A percentile compares a stretch with the other conserved stretches of the same genome.
phyloP scores from a whole-genome alignment of 1,284 basidiomycete genomes.

The Tilletia caries region DNA sequence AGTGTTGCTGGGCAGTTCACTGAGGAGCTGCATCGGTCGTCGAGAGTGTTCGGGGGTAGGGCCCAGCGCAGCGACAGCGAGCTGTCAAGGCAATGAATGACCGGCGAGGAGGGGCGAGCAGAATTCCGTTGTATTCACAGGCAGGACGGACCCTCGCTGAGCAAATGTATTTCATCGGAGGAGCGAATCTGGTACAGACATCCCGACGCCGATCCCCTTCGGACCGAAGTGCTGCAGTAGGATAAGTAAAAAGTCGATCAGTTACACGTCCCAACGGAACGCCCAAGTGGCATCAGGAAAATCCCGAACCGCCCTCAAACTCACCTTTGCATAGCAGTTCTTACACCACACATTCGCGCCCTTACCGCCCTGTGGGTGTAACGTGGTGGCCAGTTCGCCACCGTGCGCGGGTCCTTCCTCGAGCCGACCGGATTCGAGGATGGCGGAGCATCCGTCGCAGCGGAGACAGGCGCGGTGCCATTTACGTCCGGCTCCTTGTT shows the following conservation, averaged over 20 bases:
- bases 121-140: no score
- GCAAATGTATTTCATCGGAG: background rate
- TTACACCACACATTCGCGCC: constrained; percentile 45
- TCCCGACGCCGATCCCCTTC: constrained; percentile 29
- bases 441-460: constrained; percentile 48
- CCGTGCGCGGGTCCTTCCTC: constrained; percentile 42
- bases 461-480: constrained; percentile 50
- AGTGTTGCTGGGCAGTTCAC: no score
- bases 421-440: constrained; percentile 42
- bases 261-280: background rate
- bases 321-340: constrained; percentile 46
- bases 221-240: constrained; percentile 27
- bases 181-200: constrained; percentile 31
- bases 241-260: background rate
- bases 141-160: no score
- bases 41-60: no score
- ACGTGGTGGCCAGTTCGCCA: constrained; percentile 8
- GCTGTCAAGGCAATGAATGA: no score
- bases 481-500: constrained; percentile 40
- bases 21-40: no score
- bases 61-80: no score
- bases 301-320: no score
- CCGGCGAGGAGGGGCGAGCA: no score
- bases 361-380: constrained; percentile 4
- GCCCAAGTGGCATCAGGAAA: background rate